Conservation (phyloP, 805 yeast species). For the Clavispora fructus region DNA sequence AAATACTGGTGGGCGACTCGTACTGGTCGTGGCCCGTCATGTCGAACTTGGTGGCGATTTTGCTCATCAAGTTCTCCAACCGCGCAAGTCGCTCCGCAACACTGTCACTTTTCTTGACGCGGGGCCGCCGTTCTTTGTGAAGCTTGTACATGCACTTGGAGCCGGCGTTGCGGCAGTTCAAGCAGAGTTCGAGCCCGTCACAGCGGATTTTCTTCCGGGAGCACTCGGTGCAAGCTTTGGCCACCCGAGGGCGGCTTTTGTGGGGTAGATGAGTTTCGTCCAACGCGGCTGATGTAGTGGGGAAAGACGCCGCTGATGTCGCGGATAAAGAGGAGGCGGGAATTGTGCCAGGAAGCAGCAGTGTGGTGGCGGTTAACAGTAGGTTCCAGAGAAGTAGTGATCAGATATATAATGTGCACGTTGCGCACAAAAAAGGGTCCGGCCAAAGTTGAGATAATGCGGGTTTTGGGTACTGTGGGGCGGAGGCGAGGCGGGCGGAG, state of each 20-base stretch:
- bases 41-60: slow-evolving; percentile 1
- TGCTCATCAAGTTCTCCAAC: slow-evolving; percentile 3
- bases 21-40: neutral
- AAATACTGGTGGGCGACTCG: neutral
- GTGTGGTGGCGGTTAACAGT: no score
- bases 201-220: slow-evolving; percentile 3
- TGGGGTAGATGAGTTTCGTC: neutral
- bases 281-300: neutral
- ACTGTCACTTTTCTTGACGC: neutral
- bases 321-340: no score
- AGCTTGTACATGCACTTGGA: slow-evolving; percentile 10
- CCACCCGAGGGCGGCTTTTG: neutral
- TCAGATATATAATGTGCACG: no score
- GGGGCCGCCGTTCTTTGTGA: slow-evolving; percentile 4
- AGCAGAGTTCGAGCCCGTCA: neutral
- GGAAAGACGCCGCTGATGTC: neutral
- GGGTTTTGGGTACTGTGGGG: no score
- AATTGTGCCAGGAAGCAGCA: no score
- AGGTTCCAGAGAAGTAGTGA: no score
- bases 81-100: slow-evolving; percentile 1
- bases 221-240: slow-evolving; percentile 3
- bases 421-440: no score
- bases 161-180: slow-evolving; percentile 1
- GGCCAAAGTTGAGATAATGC: no score
- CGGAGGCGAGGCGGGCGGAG: no score